A percentile compares a stretch with the other conserved stretches of the same genome.
Conservation (phyloP, 768 basidiomycete genomes). For the Terana coerulea region DNA sequence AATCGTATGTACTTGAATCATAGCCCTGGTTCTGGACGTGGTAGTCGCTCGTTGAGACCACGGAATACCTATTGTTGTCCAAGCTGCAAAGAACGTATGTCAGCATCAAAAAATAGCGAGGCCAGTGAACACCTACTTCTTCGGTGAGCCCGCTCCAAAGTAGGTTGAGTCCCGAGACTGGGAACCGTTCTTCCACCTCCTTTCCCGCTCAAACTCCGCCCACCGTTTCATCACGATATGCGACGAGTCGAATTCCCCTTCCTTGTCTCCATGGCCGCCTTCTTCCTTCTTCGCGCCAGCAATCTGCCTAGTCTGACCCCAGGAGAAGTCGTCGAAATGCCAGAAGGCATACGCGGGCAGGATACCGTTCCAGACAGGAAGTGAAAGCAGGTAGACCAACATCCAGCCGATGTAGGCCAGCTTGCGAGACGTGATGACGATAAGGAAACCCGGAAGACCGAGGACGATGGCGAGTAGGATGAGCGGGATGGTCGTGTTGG, state of each 20-base stretch:
- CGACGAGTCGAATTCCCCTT: slow-evolving; percentile 94
- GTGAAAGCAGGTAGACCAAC: slow-evolving; percentile 86
- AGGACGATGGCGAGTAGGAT: slow-evolving; percentile 91
- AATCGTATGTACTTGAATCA: slow-evolving; percentile 63
- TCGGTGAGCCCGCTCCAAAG: slow-evolving; percentile 40
- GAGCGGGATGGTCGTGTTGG: slow-evolving; percentile 84
- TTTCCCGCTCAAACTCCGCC: slow-evolving; percentile 96
- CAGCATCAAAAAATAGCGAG: slow-evolving; percentile 5
- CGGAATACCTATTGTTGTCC: slow-evolving; percentile 60
- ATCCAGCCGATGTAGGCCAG: slow-evolving; percentile 96
- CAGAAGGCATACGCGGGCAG: slow-evolving; percentile 96
- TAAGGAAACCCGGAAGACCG: slow-evolving; percentile 92
- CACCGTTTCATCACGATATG: slow-evolving; percentile 99
- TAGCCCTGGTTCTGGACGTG: slow-evolving; percentile 46
- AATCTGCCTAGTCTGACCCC: slow-evolving; percentile 91
- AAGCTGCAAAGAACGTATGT: slow-evolving; percentile 14
- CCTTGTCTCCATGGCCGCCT: slow-evolving; percentile 80
- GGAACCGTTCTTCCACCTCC: slow-evolving; percentile 87
- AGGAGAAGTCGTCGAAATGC: slow-evolving; percentile 98
- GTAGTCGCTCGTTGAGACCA: slow-evolving; percentile 77
- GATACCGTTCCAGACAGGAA: slow-evolving; percentile 97
- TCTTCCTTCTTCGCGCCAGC: slow-evolving; percentile 68
- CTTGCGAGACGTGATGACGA: slow-evolving; percentile 94
- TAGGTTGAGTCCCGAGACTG: slow-evolving; percentile 77
- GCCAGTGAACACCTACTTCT: slow-evolving; percentile 43